Conservation (phyloP, 352 stramenopile species). For the Phytophthora gonapodyides region DNA sequence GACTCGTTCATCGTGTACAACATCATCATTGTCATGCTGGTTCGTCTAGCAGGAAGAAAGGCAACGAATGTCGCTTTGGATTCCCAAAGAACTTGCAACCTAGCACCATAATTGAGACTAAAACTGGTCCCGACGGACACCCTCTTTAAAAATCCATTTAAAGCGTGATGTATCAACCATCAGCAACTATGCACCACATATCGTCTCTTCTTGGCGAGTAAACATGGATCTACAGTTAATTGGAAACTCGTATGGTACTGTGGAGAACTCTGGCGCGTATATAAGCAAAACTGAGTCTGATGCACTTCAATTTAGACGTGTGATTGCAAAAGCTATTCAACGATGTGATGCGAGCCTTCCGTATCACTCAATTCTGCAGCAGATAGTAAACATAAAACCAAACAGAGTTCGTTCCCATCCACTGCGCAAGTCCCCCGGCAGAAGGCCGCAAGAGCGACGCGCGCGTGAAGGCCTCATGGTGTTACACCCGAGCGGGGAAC, state of each 20-base stretch:
- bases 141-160: constrained; percentile 9
- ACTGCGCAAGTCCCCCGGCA: too few relatives aligned
- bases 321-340: constrained; percentile 20
- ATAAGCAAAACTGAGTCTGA: constrained; percentile 24
- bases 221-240: constrained; percentile 45
- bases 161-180: constrained; percentile 12
- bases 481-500: too few relatives aligned
- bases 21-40: constrained; percentile 19
- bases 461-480: too few relatives aligned
- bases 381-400: too few relatives aligned
- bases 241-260: constrained; percentile 33
- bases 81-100: constrained; percentile 12
- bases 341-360: constrained; percentile 5
- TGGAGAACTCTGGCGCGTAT: constrained; percentile 33
- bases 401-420: too few relatives aligned
- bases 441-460: too few relatives aligned
- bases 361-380: constrained; percentile 8
- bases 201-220: constrained; percentile 19
- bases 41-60: constrained; percentile 17
- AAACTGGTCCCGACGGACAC: neutral
- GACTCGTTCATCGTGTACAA: constrained; percentile 21
- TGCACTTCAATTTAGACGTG: constrained; percentile 3
- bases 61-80: constrained; percentile 10
- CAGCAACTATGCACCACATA: constrained; percentile 22
- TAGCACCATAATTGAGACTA: neutral